Evolutionary conservation across 192 early-diverging fungal genomes (phyloP).

Genomic region (Funneliformis mosseae): DNA sequence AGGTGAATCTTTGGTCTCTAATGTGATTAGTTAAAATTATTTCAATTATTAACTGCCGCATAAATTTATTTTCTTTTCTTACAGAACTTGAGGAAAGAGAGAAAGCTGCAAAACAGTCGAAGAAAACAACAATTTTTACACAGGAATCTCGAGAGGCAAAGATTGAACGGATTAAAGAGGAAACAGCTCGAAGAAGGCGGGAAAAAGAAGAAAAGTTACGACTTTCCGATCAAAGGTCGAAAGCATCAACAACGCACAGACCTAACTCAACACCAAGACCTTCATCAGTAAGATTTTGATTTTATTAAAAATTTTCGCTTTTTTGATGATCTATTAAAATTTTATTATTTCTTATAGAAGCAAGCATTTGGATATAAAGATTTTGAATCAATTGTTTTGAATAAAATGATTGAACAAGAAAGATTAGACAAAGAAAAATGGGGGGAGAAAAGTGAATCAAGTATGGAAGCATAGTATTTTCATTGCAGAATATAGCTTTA

Average conservation of each 20-base stretch:
- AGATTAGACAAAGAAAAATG: background rate
- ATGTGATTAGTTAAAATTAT: background rate
- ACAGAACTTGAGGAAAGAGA: conserved; percentile 45
- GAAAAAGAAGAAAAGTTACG: conserved; percentile 35
- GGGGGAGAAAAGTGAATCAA: background rate
- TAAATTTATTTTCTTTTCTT: background rate
- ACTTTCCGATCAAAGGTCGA: background rate
- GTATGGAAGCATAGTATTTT: background rate
- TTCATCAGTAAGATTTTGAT: background rate
- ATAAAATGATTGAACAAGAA: conserved; percentile 1
- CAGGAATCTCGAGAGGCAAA: conserved; percentile 42
- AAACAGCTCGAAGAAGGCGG: conserved; percentile 36
- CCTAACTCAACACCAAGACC: background rate
- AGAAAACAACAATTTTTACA: conserved; percentile 30
- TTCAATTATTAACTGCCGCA: background rate
- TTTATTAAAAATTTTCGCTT: background rate
- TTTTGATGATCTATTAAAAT: background rate
- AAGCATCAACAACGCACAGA: background rate
- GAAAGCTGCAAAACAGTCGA: conserved; percentile 40
- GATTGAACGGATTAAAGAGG: conserved; percentile 42
- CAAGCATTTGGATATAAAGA: background rate
- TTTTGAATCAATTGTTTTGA: background rate
- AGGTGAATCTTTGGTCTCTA: background rate
- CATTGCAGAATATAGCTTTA: too few relatives aligned
- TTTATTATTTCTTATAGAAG: background rate